Evolutionary conservation across 164 flowering plant genomes (phyloP), one percentile per base, ranked within the genome.

Genomic region (Kingdonia uniflora): DNA sequence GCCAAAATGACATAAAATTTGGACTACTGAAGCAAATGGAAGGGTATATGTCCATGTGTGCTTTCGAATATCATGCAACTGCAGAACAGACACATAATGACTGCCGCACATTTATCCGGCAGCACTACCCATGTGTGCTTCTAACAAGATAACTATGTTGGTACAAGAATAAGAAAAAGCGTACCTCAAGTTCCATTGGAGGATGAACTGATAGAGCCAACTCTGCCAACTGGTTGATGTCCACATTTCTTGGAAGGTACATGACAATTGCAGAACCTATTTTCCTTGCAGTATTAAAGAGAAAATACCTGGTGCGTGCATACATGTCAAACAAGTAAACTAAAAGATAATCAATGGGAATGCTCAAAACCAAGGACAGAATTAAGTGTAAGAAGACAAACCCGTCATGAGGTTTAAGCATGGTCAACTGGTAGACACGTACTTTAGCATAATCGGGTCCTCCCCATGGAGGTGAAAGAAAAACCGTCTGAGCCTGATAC

Each of bases 381-480:
- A 26, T 13, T 21, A 38, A 56, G 45, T 39, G 24, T 37, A n/a
- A 58, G 26, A 56, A 41, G 40, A 33, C 64, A 21, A 46, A 86
- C 97, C 92, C 98, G 65, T 79, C 80, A 68, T 50, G 71, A 37
- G 98, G 96, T 75, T 72, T 74, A 23, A 85, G 88, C 98, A 87
- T 88, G 57, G 83, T 78, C 55, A 92, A 69, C 60, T 82, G 74
- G 54, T 84, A 92, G 21, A 64, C 74, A 55, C 76, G 57, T 47
- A 68, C 76, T 72, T 74, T 82, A 11, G 73, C 45, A 72, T 91
- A 91, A 59, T 80, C 88, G 65, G 96, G 98, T 45, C 96, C 98
- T 12, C 98, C 98, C 98, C 98, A 91, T 46, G 98, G 98, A 61
- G 98, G 98, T 58, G 98, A 91, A 67, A 87, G 62, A 66, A 83